Percentiles rank a stretch among this genome's conserved stretches.
Evolutionary conservation across 345 rosid genomes (phyloP).

Genomic region (Hibiscus syriacus): DNA sequence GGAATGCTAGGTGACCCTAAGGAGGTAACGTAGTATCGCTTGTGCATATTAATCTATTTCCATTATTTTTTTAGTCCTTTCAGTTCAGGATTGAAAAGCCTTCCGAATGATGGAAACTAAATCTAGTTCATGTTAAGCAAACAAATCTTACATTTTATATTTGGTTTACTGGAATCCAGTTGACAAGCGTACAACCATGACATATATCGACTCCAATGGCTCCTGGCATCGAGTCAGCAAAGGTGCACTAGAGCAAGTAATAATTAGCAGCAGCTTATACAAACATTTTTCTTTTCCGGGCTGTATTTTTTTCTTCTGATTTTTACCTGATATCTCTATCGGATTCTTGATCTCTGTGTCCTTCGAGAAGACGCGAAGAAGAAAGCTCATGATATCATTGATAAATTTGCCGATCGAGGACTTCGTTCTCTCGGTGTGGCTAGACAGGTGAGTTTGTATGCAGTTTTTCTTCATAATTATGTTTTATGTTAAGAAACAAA

Average conservation of each 20-base stretch:
- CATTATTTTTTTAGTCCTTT: neutral
- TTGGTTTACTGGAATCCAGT: neutral
- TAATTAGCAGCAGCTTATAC: neutral
- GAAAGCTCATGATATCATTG: conserved; percentile 55
- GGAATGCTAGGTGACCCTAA: conserved; percentile 2
- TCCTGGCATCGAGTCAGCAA: conserved; percentile 62
- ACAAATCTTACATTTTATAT: neutral
- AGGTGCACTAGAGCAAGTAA: conserved; percentile 73
- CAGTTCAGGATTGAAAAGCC: neutral
- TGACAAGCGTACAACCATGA: conserved; percentile 39
- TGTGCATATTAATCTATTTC: neutral
- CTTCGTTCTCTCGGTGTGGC: conserved; percentile 61
- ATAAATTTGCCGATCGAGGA: conserved; percentile 67
- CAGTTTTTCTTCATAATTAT: neutral
- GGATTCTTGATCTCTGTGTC: conserved; percentile 55
- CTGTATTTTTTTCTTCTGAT: neutral
- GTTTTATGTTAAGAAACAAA: neutral
- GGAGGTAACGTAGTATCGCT: neutral
- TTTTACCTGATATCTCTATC: neutral
- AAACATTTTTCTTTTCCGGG: neutral
- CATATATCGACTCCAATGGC: conserved; percentile 46
- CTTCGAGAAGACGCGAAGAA: conserved; percentile 33
- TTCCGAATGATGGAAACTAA: neutral
- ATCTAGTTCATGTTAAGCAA: neutral
- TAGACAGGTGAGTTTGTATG: conserved; percentile 31